Base-by-base conservation (phyloP, 1,284 basidiomycete species). In the Anthracocystis panici-leucophaei region DNA sequence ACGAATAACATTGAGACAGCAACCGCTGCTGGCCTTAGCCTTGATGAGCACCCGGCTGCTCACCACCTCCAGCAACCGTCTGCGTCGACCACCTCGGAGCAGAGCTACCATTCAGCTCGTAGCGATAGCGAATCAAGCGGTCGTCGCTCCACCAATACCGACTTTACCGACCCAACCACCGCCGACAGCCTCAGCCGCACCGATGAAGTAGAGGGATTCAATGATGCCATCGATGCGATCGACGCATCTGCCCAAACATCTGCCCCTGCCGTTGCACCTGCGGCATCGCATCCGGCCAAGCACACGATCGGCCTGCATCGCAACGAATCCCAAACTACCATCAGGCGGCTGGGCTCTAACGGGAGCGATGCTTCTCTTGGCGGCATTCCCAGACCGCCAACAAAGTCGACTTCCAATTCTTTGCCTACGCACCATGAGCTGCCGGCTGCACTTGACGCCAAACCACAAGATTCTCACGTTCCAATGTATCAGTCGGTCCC, bases 321-420 rank as follows among this genome's bases (percentile, higher is more conserved):
- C 23, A 87, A 87, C 64, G 84, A 81, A 35, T 86, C 85, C 35
- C 86, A 88, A 58, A 80, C 86, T n/a, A 88, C 87, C 0, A 87
- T 88, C 33, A 67, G 82, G 23, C 81, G 84, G 7, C 42, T 75
- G 8, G 69, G 72, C 18, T 83, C 83, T 20, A 68, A 70, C 58
- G 68, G 78, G n/a, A 79, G 77, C 54, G 77, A 75, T 18, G 67
- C 73, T 46, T 70, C 73, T 10, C 49, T 68, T 21, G 56, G 65
- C 27, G 56, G 65, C 21, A 58, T 52, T 27, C n/a, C 55, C 14
- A 54, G 57, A 40, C 55, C 57, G 2, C 41, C 62, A 3, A 67
- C 50, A 18, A 61, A 59, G 27, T 65, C 74, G n/a, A 63, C 71
- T 10, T 61, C 75, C 9, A 54, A 51, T 9, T 61, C 75, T 14